A percentile compares a stretch with the other conserved stretches of the same genome.
Conservation (phyloP, 164 flowering plant genomes). For the Santalum album region DNA sequence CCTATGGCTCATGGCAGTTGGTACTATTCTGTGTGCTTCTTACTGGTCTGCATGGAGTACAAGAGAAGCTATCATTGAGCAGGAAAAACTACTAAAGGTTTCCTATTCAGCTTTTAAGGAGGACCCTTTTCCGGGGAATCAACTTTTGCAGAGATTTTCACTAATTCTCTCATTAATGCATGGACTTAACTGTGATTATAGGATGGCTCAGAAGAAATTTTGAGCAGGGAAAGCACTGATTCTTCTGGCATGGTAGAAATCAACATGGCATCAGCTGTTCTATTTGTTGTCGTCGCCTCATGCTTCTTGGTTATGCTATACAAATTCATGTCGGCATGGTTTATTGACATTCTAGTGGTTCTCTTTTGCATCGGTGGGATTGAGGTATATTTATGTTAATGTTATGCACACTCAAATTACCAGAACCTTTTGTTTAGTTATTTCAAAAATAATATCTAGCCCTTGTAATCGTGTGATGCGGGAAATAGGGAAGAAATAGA, state of each 20-base stretch:
- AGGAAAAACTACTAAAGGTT: constrained; percentile 1
- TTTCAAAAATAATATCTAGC: background rate
- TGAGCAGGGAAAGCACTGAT: background rate
- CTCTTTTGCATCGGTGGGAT: constrained; percentile 3
- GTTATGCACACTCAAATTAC: background rate
- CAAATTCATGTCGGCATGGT: constrained; percentile 3
- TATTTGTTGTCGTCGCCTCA: constrained; percentile 1
- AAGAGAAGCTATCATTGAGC: background rate
- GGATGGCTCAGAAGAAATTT: background rate
- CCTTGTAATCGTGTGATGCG: too few relatives aligned
- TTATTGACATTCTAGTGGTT: constrained; percentile 4
- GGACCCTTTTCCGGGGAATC: background rate
- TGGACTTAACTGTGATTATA: background rate
- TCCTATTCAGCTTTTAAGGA: too few relatives aligned
- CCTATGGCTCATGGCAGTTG: constrained; percentile 98
- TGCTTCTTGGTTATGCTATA: constrained; percentile 3
- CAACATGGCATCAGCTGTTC: constrained; percentile 2
- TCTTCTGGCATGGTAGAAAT: background rate
- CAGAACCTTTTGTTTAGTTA: background rate
- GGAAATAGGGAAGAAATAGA: too few relatives aligned
- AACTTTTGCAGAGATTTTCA: background rate
- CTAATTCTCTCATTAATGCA: background rate
- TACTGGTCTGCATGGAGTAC: constrained; percentile 93
- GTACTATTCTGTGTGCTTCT: constrained; percentile 85
- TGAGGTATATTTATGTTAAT: constrained; percentile 1